Base-by-base conservation (phyloP, 306 rosid species). In the Sicyos edulis region DNA sequence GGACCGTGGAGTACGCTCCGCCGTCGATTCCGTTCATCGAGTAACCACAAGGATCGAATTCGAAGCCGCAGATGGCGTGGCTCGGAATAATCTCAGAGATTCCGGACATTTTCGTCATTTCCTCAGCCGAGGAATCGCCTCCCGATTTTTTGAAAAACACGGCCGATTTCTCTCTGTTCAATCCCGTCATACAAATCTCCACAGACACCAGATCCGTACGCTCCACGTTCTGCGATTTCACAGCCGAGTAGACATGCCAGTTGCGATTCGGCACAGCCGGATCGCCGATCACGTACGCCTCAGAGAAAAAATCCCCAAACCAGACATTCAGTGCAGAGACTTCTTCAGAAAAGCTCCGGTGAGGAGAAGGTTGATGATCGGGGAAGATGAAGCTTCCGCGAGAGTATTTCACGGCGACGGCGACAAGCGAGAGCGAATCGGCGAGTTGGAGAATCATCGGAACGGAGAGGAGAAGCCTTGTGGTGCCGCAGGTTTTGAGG, bases 11-110 rank as follows among this genome's bases (percentile, higher is more conserved):
- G 19, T 74, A 81, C 7, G 85, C 73, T 55, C 74, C 64, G 16
- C 92, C 90, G n/a, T 88, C 83, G 2, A 85, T 78, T 2, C 88
- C 86, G 21, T 87, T 87, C 89, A 87, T 87, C 2, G 92, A 87
- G 75, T 85, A 87, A 11, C 92, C 89, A 47, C 89, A 85, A 6
- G 89, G 89, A 1, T 87, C 88, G 55, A 87, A 87, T 47, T 83
- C 89, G 12, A 70, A 80, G 63, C 81, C 92, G 60, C 92, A 88
- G 6, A 85, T 85, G 68, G 9, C 56, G 75, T 83, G 86, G 42
- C 60, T 50, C 4, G 86, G 88, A 47, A 83, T 65, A 15, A 85
- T 83, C 47, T 73, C 76, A 5, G 19, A 49, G 12, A 88, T 75
- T 11, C 82, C 70, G 67, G 92, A 85, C 74, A 69, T 2, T 78